These are phyloP conservation scores for Boletus tomentosulus DNA, from an alignment of 768 basidiomycete genomes.

Conservation along the genomic window DNA sequence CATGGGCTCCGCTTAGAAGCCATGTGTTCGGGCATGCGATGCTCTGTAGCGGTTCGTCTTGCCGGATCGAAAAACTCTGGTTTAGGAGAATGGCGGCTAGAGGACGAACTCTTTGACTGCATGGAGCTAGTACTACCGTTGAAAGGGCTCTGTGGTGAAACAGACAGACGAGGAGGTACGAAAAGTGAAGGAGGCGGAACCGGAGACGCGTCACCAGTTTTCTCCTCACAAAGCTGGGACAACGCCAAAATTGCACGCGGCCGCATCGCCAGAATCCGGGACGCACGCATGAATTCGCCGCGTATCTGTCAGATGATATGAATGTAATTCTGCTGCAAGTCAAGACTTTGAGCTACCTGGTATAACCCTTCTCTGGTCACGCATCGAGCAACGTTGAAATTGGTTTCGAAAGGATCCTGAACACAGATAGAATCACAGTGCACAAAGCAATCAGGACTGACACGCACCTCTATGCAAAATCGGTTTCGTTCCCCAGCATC, in stretches of 20 bases:
- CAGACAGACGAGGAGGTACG: slow-evolving; percentile 41
- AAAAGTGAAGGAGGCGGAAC: slow-evolving; percentile 41
- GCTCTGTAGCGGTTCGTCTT: slow-evolving; percentile 29
- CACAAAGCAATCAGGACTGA: background rate
- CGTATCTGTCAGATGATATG: slow-evolving; percentile 69
- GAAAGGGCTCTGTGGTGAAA: slow-evolving; percentile 68
- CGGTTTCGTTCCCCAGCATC: slow-evolving; percentile 86
- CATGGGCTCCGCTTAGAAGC: slow-evolving; percentile 75
- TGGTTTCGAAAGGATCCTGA: slow-evolving; percentile 95
- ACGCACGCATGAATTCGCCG: slow-evolving; percentile 97
- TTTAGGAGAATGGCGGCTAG: slow-evolving; percentile 52
- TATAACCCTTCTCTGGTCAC: slow-evolving; percentile 96
- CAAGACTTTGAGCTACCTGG: slow-evolving; percentile 47
- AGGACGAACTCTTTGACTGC: slow-evolving; percentile 41
- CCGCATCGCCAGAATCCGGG: slow-evolving; percentile 73
- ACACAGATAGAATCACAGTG: background rate
- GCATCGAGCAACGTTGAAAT: slow-evolving; percentile 94
- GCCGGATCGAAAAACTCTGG: slow-evolving; percentile 44
- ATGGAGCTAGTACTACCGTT: slow-evolving; percentile 60
- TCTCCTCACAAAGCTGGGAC: slow-evolving; percentile 89
- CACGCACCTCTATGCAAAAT: slow-evolving; percentile 86
- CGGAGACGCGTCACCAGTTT: slow-evolving; percentile 46
- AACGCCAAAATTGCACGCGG: slow-evolving; percentile 80
- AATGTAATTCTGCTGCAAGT: background rate
- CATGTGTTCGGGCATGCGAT: slow-evolving; percentile 63